Conservation (phyloP, 345 rosid genomes). For the Arabis hirsuta region DNA sequence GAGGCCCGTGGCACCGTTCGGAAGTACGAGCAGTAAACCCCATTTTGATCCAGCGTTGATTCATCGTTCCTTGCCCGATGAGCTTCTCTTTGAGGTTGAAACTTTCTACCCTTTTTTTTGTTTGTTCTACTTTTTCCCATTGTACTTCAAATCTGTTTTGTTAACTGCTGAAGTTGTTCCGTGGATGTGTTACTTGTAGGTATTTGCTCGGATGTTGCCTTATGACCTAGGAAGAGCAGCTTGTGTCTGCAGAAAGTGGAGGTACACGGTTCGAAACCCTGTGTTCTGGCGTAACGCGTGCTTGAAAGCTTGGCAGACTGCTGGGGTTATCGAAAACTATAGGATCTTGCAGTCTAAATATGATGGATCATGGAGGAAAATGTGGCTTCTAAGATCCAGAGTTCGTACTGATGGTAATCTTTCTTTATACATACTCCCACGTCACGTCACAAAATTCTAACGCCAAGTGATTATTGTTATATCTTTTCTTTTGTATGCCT, state of each 20-base stretch:
- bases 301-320: conserved; percentile 94
- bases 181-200: conserved; percentile 53
- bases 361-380: conserved; percentile 96
- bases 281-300: conserved; percentile 90
- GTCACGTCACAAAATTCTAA: neutral
- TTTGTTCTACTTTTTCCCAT: neutral
- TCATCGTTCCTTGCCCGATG: conserved; percentile 90
- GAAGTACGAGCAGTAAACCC: conserved; percentile 69
- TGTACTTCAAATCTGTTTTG: neutral
- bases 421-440: neutral
- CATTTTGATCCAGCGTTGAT: conserved; percentile 70
- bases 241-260: conserved; percentile 94
- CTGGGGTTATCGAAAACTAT: conserved; percentile 86
- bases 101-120: conserved; percentile 1
- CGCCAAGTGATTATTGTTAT: neutral
- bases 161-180: neutral
- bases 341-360: conserved; percentile 73
- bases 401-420: conserved; percentile 87
- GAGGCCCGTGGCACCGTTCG: conserved; percentile 81
- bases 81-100: conserved; percentile 82
- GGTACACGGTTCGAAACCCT: conserved; percentile 89
- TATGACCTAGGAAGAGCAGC: conserved; percentile 88
- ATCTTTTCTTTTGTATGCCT: neutral
- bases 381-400: conserved; percentile 96
- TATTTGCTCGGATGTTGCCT: conserved; percentile 80